A percentile compares a stretch with the other conserved stretches of the same genome.
Conservation (phyloP, 2,329 filamentous ascomycete species). For the Trichoderma sp. region DNA sequence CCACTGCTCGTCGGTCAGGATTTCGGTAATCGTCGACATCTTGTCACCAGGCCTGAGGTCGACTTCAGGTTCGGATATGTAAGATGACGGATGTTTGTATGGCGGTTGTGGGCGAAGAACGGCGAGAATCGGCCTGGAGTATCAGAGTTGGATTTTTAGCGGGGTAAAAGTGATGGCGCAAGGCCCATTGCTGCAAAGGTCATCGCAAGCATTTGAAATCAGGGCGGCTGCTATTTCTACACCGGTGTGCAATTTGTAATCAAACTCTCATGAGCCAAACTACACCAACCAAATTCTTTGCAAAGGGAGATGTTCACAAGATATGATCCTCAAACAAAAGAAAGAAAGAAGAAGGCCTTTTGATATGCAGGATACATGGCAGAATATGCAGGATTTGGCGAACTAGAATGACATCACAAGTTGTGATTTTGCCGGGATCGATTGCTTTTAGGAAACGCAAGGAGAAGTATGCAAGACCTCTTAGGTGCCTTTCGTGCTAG, state of each 20-base stretch:
- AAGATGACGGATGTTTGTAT: neutral
- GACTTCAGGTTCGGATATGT: neutral
- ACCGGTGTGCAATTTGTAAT: neutral
- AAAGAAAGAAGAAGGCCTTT: neutral
- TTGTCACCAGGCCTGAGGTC: constrained; percentile 23
- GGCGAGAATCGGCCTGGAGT: constrained; percentile 11
- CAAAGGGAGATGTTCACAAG: neutral
- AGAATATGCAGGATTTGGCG: neutral
- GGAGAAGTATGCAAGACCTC: neutral
- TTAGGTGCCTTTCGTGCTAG: neutral
- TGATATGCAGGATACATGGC: neutral
- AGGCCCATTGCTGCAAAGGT: neutral
- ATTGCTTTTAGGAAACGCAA: neutral
- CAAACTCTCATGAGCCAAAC: neutral
- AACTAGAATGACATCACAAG: neutral
- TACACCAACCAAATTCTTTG: neutral
- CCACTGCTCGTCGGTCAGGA: constrained; percentile 73
- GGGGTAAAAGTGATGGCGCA: constrained; percentile 22
- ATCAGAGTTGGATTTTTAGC: constrained; percentile 20
- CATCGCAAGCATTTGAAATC: constrained; percentile 17
- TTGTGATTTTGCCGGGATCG: neutral
- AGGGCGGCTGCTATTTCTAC: constrained; percentile 3
- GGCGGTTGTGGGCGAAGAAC: constrained; percentile 1
- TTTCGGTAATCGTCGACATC: constrained; percentile 77
- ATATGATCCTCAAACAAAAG: neutral